phyloP scores from a whole-genome alignment of 139 green algal genomes.

The Diplosphaera chodatii region DNA sequence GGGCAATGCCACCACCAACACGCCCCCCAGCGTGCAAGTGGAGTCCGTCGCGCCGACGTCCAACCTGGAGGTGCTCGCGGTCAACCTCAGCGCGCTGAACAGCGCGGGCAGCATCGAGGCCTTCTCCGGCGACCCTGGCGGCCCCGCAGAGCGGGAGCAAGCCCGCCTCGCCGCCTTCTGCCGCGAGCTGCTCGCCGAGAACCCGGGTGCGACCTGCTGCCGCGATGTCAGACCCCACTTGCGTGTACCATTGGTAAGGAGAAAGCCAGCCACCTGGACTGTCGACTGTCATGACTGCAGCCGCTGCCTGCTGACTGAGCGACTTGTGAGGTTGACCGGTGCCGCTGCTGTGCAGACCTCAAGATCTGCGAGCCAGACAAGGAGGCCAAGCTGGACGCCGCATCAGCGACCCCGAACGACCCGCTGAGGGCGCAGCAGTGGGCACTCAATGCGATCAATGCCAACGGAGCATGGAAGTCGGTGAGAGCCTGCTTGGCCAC shows the following conservation, averaged over 20 bases:
- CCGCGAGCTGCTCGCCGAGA: neutral
- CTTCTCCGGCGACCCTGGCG: neutral
- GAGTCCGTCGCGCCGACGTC: neutral
- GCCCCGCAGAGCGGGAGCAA: neutral
- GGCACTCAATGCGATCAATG: conserved; percentile 11
- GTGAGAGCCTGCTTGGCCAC: too few relatives aligned
- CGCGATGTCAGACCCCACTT: too few relatives aligned
- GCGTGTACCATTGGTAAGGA: too few relatives aligned
- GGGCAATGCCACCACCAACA: neutral
- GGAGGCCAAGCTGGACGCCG: neutral
- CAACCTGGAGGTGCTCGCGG: neutral
- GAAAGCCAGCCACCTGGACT: too few relatives aligned
- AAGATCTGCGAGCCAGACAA: conserved; percentile 8
- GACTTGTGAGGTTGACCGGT: too few relatives aligned
- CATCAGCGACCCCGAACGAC: conserved; percentile 12
- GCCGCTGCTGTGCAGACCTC: conserved; percentile 19
- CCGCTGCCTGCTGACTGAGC: too few relatives aligned
- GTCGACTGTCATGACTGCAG: too few relatives aligned
- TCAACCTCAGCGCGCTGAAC: neutral
- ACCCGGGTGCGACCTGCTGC: neutral
- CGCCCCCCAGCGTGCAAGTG: neutral
- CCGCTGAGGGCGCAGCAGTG: conserved; percentile 7
- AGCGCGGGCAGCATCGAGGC: neutral
- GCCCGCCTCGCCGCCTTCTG: neutral
- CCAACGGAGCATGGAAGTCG: neutral